Conservation (phyloP, 139 green algal species). For the Chlamydomonas sp. region DNA sequence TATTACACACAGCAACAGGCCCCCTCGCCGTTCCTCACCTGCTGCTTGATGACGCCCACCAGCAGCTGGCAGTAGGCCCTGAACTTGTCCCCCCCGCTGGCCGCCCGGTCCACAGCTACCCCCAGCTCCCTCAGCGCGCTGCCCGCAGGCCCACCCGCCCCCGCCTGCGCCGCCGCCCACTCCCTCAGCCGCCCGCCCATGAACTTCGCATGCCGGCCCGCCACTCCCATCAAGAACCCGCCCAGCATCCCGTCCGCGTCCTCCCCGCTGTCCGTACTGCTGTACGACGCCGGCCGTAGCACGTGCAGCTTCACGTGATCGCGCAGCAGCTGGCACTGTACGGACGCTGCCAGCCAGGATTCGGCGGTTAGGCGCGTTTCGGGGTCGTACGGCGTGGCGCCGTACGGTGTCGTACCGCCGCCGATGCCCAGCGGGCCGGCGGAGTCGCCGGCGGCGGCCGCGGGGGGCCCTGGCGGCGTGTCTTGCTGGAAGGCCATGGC, state of each 20-base stretch:
- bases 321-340: slow-evolving; percentile 31
- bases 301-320: slow-evolving; percentile 57
- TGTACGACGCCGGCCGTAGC: slow-evolving; percentile 31
- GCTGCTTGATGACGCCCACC: slow-evolving; percentile 47
- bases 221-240: slow-evolving; percentile 9
- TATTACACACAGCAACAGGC: neutral
- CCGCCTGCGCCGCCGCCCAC: neutral
- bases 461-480: neutral
- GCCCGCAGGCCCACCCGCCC: neutral
- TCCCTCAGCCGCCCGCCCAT: slow-evolving; percentile 8
- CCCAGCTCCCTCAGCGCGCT: slow-evolving; percentile 14
- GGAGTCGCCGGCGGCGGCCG: neutral
- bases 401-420: neutral
- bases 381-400: neutral
- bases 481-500: slow-evolving; percentile 41
- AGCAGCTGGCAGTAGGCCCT: slow-evolving; percentile 53
- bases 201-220: slow-evolving; percentile 26
- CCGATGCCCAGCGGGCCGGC: neutral
- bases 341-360: slow-evolving; percentile 16
- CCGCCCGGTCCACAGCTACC: slow-evolving; percentile 5
- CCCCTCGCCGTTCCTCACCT: slow-evolving; percentile 7
- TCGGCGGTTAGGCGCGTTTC: neutral
- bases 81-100: slow-evolving; percentile 49
- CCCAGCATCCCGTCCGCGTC: slow-evolving; percentile 27
- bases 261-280: neutral